These are phyloP conservation scores for Claviceps sp. DNA, from an alignment of 2,329 filamentous ascomycete species.

Conservation along the genomic window DNA sequence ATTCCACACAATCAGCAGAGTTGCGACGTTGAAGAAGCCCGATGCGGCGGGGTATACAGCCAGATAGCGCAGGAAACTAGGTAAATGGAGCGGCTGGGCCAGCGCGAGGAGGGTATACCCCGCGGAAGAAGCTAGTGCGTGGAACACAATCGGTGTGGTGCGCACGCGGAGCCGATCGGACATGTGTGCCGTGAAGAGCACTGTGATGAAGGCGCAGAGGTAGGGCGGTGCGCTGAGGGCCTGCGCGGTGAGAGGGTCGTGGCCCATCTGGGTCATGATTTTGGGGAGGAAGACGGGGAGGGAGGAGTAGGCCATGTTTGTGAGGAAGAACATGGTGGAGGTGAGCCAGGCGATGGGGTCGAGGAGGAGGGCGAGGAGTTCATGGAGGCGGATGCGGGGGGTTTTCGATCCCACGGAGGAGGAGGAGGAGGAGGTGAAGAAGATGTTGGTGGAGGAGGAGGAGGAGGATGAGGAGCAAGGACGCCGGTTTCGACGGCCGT, in stretches of 20 bases:
- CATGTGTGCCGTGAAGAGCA: conserved; percentile 57
- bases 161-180: conserved; percentile 56
- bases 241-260: conserved; percentile 54
- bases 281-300: conserved; percentile 80
- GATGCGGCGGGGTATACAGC: conserved; percentile 66
- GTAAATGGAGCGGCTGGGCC: conserved; percentile 31
- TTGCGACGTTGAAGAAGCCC: conserved; percentile 76
- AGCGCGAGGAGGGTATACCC: conserved; percentile 51
- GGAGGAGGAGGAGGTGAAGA: not conserved
- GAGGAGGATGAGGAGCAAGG: not conserved
- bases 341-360: conserved; percentile 47
- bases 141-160: conserved; percentile 51
- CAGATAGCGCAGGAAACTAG: conserved; percentile 47
- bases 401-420: not conserved
- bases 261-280: conserved; percentile 65
- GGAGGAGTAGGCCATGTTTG: conserved; percentile 78
- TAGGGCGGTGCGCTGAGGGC: conserved; percentile 73
- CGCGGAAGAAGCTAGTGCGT: conserved; percentile 50
- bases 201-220: conserved; percentile 57
- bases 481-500: not conserved
- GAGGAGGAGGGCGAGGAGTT: conserved; percentile 35
- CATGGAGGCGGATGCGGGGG: conserved; percentile 35
- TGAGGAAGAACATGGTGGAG: conserved; percentile 72
- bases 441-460: not conserved
- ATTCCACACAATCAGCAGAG: conserved; percentile 75